Evolutionary conservation across 2,329 filamentous ascomycete species (phyloP).

Genomic region (Ceratocystiopsis brevicomis): DNA sequence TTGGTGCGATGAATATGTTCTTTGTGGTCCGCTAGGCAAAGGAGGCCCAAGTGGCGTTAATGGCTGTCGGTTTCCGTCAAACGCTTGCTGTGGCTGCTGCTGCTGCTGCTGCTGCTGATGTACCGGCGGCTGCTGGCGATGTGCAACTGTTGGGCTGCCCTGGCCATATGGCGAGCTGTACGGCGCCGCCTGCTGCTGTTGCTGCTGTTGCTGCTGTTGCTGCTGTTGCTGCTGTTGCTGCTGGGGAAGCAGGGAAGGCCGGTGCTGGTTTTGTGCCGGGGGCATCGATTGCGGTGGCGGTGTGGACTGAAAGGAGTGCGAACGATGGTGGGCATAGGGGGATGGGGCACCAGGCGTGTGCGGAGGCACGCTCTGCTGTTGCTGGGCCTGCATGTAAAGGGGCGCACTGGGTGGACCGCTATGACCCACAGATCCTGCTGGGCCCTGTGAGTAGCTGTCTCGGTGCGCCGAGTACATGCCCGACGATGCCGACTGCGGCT

Average conservation of each 20-base stretch:
- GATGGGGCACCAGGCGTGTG: slow-evolving; percentile 24
- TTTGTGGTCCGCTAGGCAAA: slow-evolving; percentile 21
- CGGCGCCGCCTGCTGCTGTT: slow-evolving; percentile 11
- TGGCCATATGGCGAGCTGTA: slow-evolving; percentile 31
- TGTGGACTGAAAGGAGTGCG: slow-evolving; percentile 40
- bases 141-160: slow-evolving; percentile 30
- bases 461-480: slow-evolving; percentile 22
- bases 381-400: slow-evolving; percentile 21
- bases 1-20: slow-evolving; percentile 7
- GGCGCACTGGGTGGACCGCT: slow-evolving; percentile 16
- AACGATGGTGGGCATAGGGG: slow-evolving; percentile 24
- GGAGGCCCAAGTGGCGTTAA: slow-evolving; percentile 34
- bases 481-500: slow-evolving; percentile 4
- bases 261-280: not conserved
- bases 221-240: slow-evolving; percentile 1
- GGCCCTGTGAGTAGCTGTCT: slow-evolving; percentile 26
- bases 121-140: slow-evolving; percentile 14
- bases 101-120: slow-evolving; percentile 1
- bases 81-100: slow-evolving; percentile 10
- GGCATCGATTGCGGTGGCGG: slow-evolving; percentile 15
- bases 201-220: slow-evolving; percentile 15
- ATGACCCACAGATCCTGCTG: slow-evolving; percentile 12
- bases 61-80: slow-evolving; percentile 30
- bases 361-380: slow-evolving; percentile 17
- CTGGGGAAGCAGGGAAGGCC: not conserved